Conservation (phyloP, 768 basidiomycete species). For the Pleurotus ostreatus region DNA sequence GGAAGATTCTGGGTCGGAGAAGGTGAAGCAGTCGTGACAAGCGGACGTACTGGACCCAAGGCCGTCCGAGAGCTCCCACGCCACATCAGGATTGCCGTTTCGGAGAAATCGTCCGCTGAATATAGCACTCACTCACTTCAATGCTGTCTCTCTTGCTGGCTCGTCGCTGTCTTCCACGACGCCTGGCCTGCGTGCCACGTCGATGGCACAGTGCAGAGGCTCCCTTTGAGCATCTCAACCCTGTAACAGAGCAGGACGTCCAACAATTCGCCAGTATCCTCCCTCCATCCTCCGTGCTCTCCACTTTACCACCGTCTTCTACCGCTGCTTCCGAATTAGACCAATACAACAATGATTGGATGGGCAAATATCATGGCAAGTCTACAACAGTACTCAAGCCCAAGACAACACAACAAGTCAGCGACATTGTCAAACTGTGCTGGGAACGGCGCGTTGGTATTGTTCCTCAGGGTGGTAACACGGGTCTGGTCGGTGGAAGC, state of each 20-base stretch:
- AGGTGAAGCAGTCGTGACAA: neutral
- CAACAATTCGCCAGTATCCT: slow-evolving; percentile 67
- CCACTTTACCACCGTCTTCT: slow-evolving; percentile 53
- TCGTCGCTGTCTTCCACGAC: slow-evolving; percentile 17
- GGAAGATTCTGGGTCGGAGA: neutral
- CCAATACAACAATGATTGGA: slow-evolving; percentile 89
- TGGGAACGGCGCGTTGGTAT: slow-evolving; percentile 77
- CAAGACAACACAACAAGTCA: slow-evolving; percentile 83
- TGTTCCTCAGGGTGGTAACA: slow-evolving; percentile 98
- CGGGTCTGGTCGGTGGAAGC: slow-evolving; percentile 94
- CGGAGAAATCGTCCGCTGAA: too few species aligned
- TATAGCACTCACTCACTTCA: too few species aligned
- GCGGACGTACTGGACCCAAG: too few species aligned
- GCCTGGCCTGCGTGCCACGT: slow-evolving; percentile 10
- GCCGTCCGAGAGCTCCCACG: too few species aligned
- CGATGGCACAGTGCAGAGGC: slow-evolving; percentile 21
- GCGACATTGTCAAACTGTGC: slow-evolving; percentile 85
- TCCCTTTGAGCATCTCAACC: slow-evolving; percentile 30
- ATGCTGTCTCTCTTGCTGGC: neutral
- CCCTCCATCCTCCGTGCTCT: slow-evolving; percentile 58
- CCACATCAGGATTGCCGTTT: too few species aligned
- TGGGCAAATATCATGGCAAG: slow-evolving; percentile 88
- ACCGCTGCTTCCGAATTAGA: slow-evolving; percentile 61
- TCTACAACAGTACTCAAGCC: slow-evolving; percentile 88
- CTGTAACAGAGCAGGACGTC: slow-evolving; percentile 56